Conservation (phyloP, 805 yeast genomes). For the Sungouiella blattae region DNA sequence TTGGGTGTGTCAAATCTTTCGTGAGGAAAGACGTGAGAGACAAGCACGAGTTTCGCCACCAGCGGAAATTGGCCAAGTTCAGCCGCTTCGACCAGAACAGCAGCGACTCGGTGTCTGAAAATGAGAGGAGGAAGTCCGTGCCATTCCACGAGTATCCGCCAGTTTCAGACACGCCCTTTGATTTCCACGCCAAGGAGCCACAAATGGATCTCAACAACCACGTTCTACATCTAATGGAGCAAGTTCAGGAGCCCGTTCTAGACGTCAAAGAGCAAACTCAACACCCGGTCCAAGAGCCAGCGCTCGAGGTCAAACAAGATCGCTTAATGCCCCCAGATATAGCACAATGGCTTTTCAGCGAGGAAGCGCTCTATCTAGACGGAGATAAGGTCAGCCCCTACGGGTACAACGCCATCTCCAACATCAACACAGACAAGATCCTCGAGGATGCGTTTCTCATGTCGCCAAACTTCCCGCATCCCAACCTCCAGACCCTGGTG, state of each 20-base stretch:
- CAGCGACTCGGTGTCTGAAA: not conserved
- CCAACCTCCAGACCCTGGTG: not conserved
- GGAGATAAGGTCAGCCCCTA: not conserved
- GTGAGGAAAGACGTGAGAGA: slow-evolving; percentile 57
- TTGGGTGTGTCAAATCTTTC: slow-evolving; percentile 55
- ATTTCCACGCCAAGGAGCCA: not conserved
- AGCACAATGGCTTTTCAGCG: not conserved
- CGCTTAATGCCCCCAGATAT: slow-evolving; percentile 4
- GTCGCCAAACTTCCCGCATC: not conserved
- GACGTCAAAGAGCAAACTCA: too few relatives aligned
- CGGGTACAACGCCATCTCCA: not conserved
- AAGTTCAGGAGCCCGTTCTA: not conserved
- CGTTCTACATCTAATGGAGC: not conserved
- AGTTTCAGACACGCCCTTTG: too few relatives aligned
- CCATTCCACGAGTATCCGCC: not conserved
- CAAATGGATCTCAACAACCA: not conserved
- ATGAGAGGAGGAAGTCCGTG: too few relatives aligned
- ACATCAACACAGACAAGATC: not conserved
- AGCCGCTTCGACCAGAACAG: too few relatives aligned
- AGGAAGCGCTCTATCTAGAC: not conserved
- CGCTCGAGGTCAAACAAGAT: too few relatives aligned
- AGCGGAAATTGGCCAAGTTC: slow-evolving; percentile 4
- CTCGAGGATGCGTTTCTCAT: not conserved
- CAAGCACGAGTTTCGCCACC: slow-evolving; percentile 20
- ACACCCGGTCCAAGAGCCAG: not conserved